Percentiles rank a stretch among this genome's conserved stretches.
Evolutionary conservation across 148 eudicot species (phyloP).

Genomic region (Camellia granthamiana): DNA sequence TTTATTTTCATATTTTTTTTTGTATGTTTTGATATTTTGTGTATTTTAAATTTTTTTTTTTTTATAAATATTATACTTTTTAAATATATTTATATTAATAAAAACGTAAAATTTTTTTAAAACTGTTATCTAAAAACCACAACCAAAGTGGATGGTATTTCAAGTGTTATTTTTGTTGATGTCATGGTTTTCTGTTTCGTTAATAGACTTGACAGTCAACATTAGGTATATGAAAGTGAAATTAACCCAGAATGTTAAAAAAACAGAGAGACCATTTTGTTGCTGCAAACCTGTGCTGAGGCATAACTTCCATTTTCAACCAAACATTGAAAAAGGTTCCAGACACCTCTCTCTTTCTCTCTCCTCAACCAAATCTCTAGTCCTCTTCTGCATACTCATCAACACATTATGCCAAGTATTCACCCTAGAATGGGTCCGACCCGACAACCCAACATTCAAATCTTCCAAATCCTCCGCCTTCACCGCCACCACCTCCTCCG

Average conservation of each 20-base stretch:
- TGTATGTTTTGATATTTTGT: too few species aligned
- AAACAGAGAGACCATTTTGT: neutral
- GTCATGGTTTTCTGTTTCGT: neutral
- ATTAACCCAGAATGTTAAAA: neutral
- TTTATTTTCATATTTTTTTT: too few species aligned
- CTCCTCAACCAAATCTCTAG: slow-evolving; percentile 40
- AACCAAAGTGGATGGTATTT: too few species aligned
- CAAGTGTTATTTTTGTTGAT: neutral
- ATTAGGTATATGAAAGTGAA: too few species aligned
- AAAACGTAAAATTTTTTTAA: too few species aligned
- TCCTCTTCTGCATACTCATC: slow-evolving; percentile 70
- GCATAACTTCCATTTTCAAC: slow-evolving; percentile 31
- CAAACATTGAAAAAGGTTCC: slow-evolving; percentile 30
- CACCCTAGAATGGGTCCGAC: slow-evolving; percentile 61
- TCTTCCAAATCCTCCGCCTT: slow-evolving; percentile 68
- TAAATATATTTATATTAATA: too few species aligned
- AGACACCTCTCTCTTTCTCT: slow-evolving; percentile 24
- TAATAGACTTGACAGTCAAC: too few species aligned
- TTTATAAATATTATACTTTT: too few species aligned
- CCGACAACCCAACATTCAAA: slow-evolving; percentile 75
- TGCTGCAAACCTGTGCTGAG: slow-evolving; percentile 17
- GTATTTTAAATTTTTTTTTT: too few species aligned
- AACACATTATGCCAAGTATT: slow-evolving; percentile 82
- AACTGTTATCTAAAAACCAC: too few species aligned
- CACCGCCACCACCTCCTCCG: slow-evolving; percentile 60